These are phyloP conservation scores for Triticum timopheevii DNA, from an alignment of 176 grass and related monocot species.

Conservation along the genomic window DNA sequence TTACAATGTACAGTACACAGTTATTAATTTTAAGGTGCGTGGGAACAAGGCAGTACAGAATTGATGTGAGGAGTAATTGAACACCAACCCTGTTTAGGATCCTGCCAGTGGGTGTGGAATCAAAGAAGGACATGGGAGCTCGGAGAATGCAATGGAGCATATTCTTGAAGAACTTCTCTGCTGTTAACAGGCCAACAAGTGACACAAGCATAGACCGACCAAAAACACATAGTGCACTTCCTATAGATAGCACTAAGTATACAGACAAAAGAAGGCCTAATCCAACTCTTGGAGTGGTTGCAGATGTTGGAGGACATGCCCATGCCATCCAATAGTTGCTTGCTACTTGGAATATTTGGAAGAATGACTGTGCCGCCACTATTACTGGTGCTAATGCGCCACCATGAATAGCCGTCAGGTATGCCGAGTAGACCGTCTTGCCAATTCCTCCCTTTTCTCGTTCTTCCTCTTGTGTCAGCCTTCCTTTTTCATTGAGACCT, in stretches of 20 bases:
- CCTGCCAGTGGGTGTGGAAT: conserved; percentile 92
- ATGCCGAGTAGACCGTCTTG: conserved; percentile 84
- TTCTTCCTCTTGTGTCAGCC: conserved; percentile 92
- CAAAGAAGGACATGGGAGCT: conserved; percentile 98
- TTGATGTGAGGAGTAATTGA: conserved; percentile 19
- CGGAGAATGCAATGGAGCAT: conserved; percentile 80
- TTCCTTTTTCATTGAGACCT: conserved; percentile 68
- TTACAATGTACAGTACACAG: conserved; percentile 2
- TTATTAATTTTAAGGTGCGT: conserved; percentile 16
- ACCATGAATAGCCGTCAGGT: conserved; percentile 69
- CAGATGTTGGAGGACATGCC: conserved; percentile 66
- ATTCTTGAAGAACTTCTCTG: conserved; percentile 79
- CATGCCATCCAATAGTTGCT: conserved; percentile 99
- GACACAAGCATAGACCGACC: conserved; percentile 57
- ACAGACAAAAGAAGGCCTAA: conserved; percentile 63
- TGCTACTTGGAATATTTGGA: conserved; percentile 80
- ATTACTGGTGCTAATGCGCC: conserved; percentile 76
- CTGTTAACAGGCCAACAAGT: conserved; percentile 58
- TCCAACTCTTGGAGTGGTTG: conserved; percentile 48
- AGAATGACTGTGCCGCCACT: conserved; percentile 64
- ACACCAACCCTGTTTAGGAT: conserved; percentile 88
- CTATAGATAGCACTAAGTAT: conserved; percentile 66
- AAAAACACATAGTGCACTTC: conserved; percentile 67
- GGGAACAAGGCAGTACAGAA: neutral
- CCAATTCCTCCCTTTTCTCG: conserved; percentile 83